Evolutionary conservation across 768 basidiomycete species (phyloP).

Genomic region (Hemileccinum rubropunctum): DNA sequence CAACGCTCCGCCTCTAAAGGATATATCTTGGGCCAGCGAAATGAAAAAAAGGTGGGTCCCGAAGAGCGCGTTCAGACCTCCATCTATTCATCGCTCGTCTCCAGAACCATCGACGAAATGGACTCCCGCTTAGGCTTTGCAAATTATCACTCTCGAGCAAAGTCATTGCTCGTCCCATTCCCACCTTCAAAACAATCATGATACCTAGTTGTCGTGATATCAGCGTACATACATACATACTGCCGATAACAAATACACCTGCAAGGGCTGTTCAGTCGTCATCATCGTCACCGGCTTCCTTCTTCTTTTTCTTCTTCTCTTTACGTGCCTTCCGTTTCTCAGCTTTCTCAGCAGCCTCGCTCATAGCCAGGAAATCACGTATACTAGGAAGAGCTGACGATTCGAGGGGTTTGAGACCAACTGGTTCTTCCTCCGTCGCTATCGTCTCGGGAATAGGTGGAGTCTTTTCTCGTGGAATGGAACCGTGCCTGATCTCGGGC

Average conservation of each 20-base stretch:
- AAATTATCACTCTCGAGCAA: constrained; percentile 58
- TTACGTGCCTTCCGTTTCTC: constrained; percentile 73
- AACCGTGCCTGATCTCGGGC: constrained; percentile 18
- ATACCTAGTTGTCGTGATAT: constrained; percentile 1
- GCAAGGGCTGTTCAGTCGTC: constrained; percentile 28
- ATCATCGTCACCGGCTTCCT: constrained; percentile 28
- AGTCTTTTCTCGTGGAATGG: constrained; percentile 11
- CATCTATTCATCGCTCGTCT: neutral
- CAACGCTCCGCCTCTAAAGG: constrained; percentile 65
- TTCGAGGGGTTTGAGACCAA: constrained; percentile 67
- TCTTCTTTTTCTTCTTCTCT: constrained; percentile 63
- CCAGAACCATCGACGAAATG: constrained; percentile 74
- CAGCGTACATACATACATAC: constrained; percentile 1
- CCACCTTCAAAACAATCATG: constrained; percentile 3
- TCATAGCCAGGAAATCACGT: constrained; percentile 76
- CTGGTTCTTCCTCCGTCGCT: constrained; percentile 31
- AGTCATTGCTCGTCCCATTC: constrained; percentile 25
- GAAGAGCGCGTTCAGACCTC: neutral
- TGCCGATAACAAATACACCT: neutral
- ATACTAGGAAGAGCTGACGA: constrained; percentile 85
- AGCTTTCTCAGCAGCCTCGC: constrained; percentile 59
- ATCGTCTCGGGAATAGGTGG: constrained; percentile 9
- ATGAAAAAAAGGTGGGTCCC: constrained; percentile 71
- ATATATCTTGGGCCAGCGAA: constrained; percentile 88
- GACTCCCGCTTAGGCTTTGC: constrained; percentile 65